Evolutionary conservation across 2,329 filamentous ascomycete genomes (phyloP).

Genomic region (Penicillium fuscoglaucum): DNA sequence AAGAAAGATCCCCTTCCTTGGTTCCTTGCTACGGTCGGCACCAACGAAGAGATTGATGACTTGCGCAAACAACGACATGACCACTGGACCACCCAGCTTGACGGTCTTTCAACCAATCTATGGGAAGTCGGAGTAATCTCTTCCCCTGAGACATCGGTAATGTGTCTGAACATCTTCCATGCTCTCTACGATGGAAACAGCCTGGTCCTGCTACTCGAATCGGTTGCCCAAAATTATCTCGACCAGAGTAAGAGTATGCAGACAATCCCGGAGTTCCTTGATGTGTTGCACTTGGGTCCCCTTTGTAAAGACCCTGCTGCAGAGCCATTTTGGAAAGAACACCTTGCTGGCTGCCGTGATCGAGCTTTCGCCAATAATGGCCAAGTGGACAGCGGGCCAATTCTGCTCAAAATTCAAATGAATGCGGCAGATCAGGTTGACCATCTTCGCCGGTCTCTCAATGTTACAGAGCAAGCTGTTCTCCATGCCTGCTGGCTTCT

Average conservation of each 20-base stretch:
- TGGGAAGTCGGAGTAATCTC: conserved; percentile 38
- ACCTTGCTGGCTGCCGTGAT: conserved; percentile 47
- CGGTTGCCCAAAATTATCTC: conserved; percentile 57
- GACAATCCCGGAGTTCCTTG: conserved; percentile 56
- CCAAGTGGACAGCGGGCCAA: conserved; percentile 13
- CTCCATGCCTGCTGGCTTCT: conserved; percentile 73
- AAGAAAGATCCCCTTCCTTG: conserved; percentile 48
- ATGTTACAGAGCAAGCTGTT: conserved; percentile 76
- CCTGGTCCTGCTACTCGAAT: conserved; percentile 65
- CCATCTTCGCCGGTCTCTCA: conserved; percentile 56
- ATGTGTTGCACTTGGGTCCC: conserved; percentile 69
- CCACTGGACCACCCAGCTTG: conserved; percentile 59
- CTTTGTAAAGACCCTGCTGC: conserved; percentile 53
- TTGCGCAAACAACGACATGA: conserved; percentile 41
- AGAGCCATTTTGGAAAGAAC: conserved; percentile 66
- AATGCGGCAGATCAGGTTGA: conserved; percentile 51
- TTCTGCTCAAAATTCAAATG: conserved; percentile 23
- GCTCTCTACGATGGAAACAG: conserved; percentile 84
- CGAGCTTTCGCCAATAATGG: conserved; percentile 12
- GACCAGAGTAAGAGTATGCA: conserved; percentile 25
- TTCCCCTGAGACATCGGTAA: conserved; percentile 31
- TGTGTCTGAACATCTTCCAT: conserved; percentile 76
- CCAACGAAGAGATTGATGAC: conserved; percentile 33
- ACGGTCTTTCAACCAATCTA: conserved; percentile 36
- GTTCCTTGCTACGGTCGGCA: conserved; percentile 38